Conservation (phyloP, 345 rosid genomes). For the Eucalyptus polyanthemos region DNA sequence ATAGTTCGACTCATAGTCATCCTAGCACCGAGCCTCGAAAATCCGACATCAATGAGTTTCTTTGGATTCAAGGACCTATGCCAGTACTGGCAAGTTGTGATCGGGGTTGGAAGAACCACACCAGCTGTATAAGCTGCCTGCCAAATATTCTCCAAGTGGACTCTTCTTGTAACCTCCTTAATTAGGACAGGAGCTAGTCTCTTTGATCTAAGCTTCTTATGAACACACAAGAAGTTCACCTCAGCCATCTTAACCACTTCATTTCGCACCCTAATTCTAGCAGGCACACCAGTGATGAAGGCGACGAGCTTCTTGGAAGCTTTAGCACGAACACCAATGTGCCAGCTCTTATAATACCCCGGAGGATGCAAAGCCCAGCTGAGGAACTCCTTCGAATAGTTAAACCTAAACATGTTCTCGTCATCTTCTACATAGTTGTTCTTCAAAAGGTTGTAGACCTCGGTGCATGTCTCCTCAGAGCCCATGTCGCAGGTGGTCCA, state of each 20-base stretch:
- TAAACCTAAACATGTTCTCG: constrained; percentile 95
- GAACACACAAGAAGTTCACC: constrained; percentile 91
- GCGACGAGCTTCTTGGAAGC: constrained; percentile 79
- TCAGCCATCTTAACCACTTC: constrained; percentile 86
- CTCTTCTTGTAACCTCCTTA: constrained; percentile 91
- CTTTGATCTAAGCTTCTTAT: constrained; percentile 91
- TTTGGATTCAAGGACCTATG: constrained; percentile 94
- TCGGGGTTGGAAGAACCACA: constrained; percentile 82
- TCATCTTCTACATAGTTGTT: constrained; percentile 90
- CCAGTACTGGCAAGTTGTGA: constrained; percentile 91
- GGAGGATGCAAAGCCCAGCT: constrained; percentile 91
- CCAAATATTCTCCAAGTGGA: constrained; percentile 89
- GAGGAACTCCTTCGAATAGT: constrained; percentile 90
- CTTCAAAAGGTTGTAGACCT: constrained; percentile 76
- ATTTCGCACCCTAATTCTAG: constrained; percentile 69
- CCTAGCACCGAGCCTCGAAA: constrained; percentile 81
- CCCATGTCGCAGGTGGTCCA: constrained; percentile 88
- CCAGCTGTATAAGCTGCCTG: constrained; percentile 98
- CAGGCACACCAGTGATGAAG: constrained; percentile 84
- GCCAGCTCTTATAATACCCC: constrained; percentile 75
- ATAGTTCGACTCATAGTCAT: constrained; percentile 98
- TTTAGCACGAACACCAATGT: constrained; percentile 83
- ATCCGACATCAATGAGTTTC: constrained; percentile 95
- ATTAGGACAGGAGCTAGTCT: constrained; percentile 96
- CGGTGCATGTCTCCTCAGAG: constrained; percentile 60